A percentile compares a stretch with the other conserved stretches of the same genome.
Evolutionary conservation across 306 rosid species (phyloP).

Genomic region (Acacia crassicarpa): DNA sequence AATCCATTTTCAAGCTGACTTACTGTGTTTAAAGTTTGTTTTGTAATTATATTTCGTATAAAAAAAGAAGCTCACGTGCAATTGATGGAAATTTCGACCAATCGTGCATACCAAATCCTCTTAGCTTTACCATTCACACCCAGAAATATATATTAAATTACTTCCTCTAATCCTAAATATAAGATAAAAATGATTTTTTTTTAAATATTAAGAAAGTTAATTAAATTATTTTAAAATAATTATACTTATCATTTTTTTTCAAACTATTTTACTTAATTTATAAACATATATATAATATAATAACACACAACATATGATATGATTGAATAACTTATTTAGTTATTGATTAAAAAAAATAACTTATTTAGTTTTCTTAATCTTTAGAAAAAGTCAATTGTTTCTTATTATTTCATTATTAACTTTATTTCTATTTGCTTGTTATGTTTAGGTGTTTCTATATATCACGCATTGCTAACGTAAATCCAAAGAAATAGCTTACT

Average conservation of each 20-base stretch:
- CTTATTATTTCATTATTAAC: neutral
- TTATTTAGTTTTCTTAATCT: too few species aligned
- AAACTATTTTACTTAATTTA: too few species aligned
- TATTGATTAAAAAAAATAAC: too few species aligned
- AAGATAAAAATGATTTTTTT: too few species aligned
- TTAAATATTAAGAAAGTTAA: too few species aligned
- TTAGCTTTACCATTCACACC: neutral
- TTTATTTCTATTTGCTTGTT: neutral
- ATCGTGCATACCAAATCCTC: neutral
- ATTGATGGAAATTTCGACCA: neutral
- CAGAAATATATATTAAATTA: neutral
- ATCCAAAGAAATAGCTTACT: neutral
- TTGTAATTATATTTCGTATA: too few species aligned
- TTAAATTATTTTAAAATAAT: too few species aligned
- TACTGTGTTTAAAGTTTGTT: neutral
- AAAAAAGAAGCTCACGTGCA: neutral
- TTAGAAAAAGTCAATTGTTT: too few species aligned
- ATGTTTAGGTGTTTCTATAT: neutral
- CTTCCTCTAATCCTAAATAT: rapidly evolving
- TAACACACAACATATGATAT: too few species aligned
- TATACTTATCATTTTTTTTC: too few species aligned
- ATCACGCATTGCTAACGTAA: neutral
- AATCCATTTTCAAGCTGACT: neutral
- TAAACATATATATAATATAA: too few species aligned
- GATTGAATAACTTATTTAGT: too few species aligned